Evolutionary conservation across 2,329 filamentous ascomycete genomes (phyloP).

Genomic region (Monosporascus sp.): DNA sequence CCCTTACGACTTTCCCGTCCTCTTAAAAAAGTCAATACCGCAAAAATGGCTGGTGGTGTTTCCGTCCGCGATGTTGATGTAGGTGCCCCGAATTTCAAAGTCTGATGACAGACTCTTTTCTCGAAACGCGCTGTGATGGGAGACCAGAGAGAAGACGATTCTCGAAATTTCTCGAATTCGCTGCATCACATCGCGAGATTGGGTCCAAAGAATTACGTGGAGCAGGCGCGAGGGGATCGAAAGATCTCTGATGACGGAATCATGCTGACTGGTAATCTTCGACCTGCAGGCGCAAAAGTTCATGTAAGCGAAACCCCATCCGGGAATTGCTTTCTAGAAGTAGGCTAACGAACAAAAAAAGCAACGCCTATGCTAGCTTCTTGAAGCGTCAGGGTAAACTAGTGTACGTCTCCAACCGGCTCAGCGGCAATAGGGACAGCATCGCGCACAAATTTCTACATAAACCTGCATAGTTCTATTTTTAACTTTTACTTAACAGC

Average conservation of each 20-base stretch:
- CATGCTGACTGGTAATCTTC: slow-evolving; percentile 56
- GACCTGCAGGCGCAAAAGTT: slow-evolving; percentile 73
- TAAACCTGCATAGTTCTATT: too few relatives aligned
- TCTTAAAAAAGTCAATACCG: slow-evolving; percentile 36
- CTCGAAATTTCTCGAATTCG: slow-evolving; percentile 1
- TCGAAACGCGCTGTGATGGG: neutral
- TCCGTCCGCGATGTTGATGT: slow-evolving; percentile 82
- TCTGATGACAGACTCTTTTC: neutral
- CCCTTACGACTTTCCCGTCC: neutral
- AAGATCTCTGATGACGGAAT: slow-evolving; percentile 72
- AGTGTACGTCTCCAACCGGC: too few relatives aligned
- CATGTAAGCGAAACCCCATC: slow-evolving; percentile 38
- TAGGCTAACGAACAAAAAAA: neutral
- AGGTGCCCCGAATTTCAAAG: slow-evolving; percentile 39
- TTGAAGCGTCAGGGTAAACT: slow-evolving; percentile 93
- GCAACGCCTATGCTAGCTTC: slow-evolving; percentile 74
- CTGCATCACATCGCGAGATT: slow-evolving; percentile 21
- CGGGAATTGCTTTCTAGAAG: neutral
- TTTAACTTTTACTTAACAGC: too few relatives aligned
- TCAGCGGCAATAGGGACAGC: too few relatives aligned
- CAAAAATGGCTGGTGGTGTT: slow-evolving; percentile 74
- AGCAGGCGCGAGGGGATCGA: slow-evolving; percentile 69
- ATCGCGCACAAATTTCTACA: too few relatives aligned
- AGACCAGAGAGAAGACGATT: slow-evolving; percentile 1
- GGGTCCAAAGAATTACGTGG: slow-evolving; percentile 18